Evolutionary conservation across 2,329 filamentous ascomycete genomes (phyloP).

Genomic region (Ascochyta fabae): DNA sequence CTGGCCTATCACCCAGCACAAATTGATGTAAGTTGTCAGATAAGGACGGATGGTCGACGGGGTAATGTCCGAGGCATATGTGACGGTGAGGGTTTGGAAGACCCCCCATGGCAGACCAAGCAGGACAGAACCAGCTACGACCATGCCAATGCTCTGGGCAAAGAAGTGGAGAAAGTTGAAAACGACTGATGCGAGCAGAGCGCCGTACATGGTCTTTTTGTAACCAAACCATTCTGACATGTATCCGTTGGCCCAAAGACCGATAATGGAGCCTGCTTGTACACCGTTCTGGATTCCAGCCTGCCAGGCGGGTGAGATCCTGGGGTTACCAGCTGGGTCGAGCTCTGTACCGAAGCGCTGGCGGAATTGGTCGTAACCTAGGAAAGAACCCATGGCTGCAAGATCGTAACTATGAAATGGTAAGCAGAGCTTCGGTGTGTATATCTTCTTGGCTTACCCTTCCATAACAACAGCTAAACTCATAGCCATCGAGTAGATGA

Average conservation of each 20-base stretch:
- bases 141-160: conserved; percentile 44
- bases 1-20: conserved; percentile 72
- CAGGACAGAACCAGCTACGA: conserved; percentile 62
- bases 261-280: conserved; percentile 19
- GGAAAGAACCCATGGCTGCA: conserved; percentile 78
- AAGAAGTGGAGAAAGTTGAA: conserved; percentile 51
- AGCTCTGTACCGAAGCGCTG: conserved; percentile 45
- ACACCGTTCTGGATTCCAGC: conserved; percentile 22
- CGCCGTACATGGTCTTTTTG: conserved; percentile 23
- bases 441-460: conserved; percentile 61
- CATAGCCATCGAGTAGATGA: conserved; percentile 79
- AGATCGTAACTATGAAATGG: conserved; percentile 60
- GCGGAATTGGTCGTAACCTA: conserved; percentile 52
- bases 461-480: conserved; percentile 89
- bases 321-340: conserved; percentile 14
- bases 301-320: conserved; percentile 24
- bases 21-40: conserved; percentile 67
- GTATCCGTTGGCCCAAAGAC: conserved; percentile 36
- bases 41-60: conserved; percentile 67
- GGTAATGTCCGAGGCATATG: conserved; percentile 59
- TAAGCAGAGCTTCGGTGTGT: not conserved
- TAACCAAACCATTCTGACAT: conserved; percentile 20
- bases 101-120: conserved; percentile 51
- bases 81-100: conserved; percentile 15
- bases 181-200: conserved; percentile 10